Base-by-base conservation (phyloP, 1,284 basidiomycete species). In the Trametes versicolor region DNA sequence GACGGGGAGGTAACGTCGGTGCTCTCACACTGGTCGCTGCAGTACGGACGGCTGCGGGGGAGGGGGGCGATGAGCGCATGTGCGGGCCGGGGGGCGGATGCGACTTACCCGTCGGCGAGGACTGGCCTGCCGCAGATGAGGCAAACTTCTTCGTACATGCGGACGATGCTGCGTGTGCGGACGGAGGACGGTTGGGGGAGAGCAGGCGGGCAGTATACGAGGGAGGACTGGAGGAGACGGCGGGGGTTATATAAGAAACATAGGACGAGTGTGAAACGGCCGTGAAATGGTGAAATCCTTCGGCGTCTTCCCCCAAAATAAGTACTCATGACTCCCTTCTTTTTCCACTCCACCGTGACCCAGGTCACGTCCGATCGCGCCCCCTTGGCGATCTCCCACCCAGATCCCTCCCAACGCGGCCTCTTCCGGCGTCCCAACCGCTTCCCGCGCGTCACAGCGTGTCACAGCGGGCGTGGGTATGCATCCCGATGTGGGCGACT, bases 101-200 rank as follows among this genome's bases (percentile, higher is more conserved):
- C 57, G 29, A 67, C 84, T 68, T 81, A 92, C 90, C 85, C 85
- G 75, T 88, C 85, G 74, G 84, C 84, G 69, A 74, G 73, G 70
- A 90, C 81, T 64, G 85, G 85, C 75, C 84, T 86, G 63, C 89
- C 87, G 73, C 90, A 92, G 60, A 84, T 80, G 63, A 92, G 82
- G 74, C 90, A 92, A 72, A 88, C 82, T 80, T 92, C 90, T 82
- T 91, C 87, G 77, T 90, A 92, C 90, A 92, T 92, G 73, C n/a
- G 43, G 32, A 49, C 45, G 37, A 17, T 2, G 53, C 15, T n/a
- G 29, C 19, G 25, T 17, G 19, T 25, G 41, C 29, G 17, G 43
- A 12, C 6, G 25, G 23, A 27, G 54, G 41, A 21, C 12, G 27
- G 62, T 37, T 8, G 21, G 15, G 60, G 58, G 15, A 12, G 56